Base-by-base conservation (phyloP, 1,284 basidiomycete genomes). In the Stygiomarasmius scandens region DNA sequence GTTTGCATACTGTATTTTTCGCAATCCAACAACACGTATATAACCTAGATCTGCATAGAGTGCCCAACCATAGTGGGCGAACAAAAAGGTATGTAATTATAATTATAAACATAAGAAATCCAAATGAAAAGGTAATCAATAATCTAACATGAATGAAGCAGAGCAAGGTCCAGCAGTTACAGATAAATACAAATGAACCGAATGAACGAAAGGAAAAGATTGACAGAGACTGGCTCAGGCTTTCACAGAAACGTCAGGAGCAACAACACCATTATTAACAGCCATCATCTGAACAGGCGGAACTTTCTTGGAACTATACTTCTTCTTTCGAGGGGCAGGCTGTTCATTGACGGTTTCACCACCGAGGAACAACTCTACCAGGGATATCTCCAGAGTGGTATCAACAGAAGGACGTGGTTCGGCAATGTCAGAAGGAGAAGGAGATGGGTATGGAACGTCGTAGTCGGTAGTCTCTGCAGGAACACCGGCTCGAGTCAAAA, bases 401-500 rank as follows among this genome's bases (percentile, higher is more conserved):
- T 78, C 77, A 32, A 11, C 45, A 16, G 59, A 54, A 48, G 61
- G 43, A 41, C 64, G 58, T 1, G 62, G 50, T 41, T 63, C 67
- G 32, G 67, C 67, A 34, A 66, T 54, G 44, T 73, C 64, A 44
- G 74, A 75, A 25, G 74, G 69, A 5, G 73, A 69, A 8, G 74
- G 73, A 3, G 73, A 74, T 11, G 74, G 70, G 54, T 74, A 73
- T 1, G 74, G 69, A 12, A 63, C 69, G 29, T 69, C 67, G 36
- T 63, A 65, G 16, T 70, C 61, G 29, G 67, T 64, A 23, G 65
- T 54, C 52, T 75, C 69, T 41, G 38, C 6, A 9, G 74, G 63
- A 47, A 81, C 73, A 23, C 88, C 86, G 58, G 82, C 82, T 65
- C 85, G 84, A 22, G 84, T 79, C 53, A 95, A 77, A 71, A 92